Evolutionary conservation across 2,329 filamentous ascomycete species (phyloP).

Genomic region (Aspergillus sp.): DNA sequence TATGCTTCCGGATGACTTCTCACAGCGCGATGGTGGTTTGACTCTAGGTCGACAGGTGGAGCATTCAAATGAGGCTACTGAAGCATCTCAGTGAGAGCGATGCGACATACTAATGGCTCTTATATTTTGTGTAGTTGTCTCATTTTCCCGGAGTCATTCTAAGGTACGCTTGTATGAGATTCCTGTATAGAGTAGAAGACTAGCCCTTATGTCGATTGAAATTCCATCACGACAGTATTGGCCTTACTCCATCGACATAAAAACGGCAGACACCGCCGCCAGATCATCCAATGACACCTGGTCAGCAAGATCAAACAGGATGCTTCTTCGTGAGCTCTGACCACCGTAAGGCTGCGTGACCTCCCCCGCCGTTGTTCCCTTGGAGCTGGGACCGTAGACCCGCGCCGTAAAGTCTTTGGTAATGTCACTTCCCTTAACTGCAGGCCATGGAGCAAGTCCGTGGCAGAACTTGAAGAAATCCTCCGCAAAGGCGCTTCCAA

Average conservation of each 20-base stretch:
- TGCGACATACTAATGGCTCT: too few species aligned
- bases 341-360: slow-evolving; percentile 15
- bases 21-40: too few species aligned
- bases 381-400: slow-evolving; percentile 20
- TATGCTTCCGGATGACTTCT: too few species aligned
- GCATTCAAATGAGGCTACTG: too few species aligned
- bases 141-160: too few species aligned
- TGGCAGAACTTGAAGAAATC: slow-evolving; percentile 37
- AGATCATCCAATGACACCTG: slow-evolving; percentile 19
- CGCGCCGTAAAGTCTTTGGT: slow-evolving; percentile 18
- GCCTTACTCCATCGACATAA: slow-evolving; percentile 3
- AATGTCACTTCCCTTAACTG: slow-evolving; percentile 12
- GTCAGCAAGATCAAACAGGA: slow-evolving; percentile 18
- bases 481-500: slow-evolving; percentile 30
- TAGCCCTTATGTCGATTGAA: neutral
- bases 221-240: neutral
- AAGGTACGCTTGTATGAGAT: too few species aligned
- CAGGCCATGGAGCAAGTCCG: slow-evolving; percentile 30
- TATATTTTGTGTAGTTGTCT: too few species aligned
- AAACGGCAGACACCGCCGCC: slow-evolving; percentile 11
- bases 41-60: too few species aligned
- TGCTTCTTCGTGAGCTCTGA: slow-evolving; percentile 15
- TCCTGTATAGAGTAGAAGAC: too few species aligned
- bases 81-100: too few species aligned
- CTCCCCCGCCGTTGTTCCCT: slow-evolving; percentile 4